A percentile compares a stretch with the other conserved stretches of the same genome.
phyloP scores from a whole-genome alignment of 139 green algal species.

The Trebouxia sp. region DNA sequence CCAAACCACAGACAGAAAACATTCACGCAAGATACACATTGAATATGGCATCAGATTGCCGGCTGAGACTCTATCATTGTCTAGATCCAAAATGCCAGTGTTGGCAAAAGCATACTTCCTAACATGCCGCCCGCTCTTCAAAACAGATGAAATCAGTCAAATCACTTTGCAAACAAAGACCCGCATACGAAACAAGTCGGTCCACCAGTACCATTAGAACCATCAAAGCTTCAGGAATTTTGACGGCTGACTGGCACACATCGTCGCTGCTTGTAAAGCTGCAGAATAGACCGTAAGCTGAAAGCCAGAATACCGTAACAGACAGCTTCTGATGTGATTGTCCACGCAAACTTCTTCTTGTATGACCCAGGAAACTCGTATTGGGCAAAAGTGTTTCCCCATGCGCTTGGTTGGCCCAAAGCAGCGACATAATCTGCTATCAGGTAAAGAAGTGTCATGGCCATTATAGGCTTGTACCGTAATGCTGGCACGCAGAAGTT shows the following conservation, averaged over 20 bases:
- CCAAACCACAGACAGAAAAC: too few species aligned
- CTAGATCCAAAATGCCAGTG: too few species aligned
- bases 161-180: too few species aligned
- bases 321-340: neutral
- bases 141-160: too few species aligned
- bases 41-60: too few species aligned
- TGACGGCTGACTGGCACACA: neutral
- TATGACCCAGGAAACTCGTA: neutral
- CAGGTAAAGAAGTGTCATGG: neutral
- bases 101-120: too few species aligned
- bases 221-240: too few species aligned
- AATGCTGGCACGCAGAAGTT: neutral
- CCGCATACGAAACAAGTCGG: too few species aligned
- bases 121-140: too few species aligned
- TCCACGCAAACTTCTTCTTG: neutral
- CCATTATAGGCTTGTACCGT: neutral
- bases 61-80: too few species aligned
- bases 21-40: too few species aligned
- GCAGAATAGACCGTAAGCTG: neutral
- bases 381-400: neutral
- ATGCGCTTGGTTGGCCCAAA: neutral
- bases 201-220: too few species aligned
- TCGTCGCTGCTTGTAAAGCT: neutral
- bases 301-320: neutral
- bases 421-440: neutral